Evolutionary conservation across 371 early-diverging fungal genomes (phyloP), one percentile per base, ranked within the genome.

Genomic region (Circinella minor): DNA sequence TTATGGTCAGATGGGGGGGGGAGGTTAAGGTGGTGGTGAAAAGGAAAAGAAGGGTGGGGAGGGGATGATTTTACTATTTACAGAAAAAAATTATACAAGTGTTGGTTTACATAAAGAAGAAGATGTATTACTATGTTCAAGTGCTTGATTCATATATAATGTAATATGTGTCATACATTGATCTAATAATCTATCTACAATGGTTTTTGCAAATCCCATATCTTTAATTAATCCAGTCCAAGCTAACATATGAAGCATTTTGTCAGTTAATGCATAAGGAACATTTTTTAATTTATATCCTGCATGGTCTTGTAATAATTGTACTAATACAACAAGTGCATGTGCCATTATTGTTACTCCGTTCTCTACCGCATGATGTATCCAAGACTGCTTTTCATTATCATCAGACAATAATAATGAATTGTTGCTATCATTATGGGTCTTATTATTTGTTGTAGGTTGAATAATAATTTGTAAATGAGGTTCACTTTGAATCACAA

Each of bases 151-250:
- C 47, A 71, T 62, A 47, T 63, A 71, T 55, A 62, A 62, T 51
- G 51, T n/a, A 51, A 51, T 51, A 51, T 51, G 51, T 14, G 17
- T 48, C n/a, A 57, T 49, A 36, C 65, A 67, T 20, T 60, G 57
- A 18, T 74, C 70, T n/a, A 68, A 61, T 27, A 70, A 55, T 27
- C 55, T 47, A 48, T 66, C 47, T 20, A 72, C 51, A 3, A 68
- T 15, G 15, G 68, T 61, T 1, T 65, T 61, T 60, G 69, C 62
- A 4, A 54, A n/a, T 3, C 67, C 62, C 9, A 67, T 36, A n/a
- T 67, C 65, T 47, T 71, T 67, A 10, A 66, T 57, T 5, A 71
- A 36, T 6, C 71, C 71, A 10, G 71, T 47, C 71, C 71, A 71
- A 20, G 57, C 71, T 15, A 71, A 36, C 62, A 68, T 57, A 11